Conservation (phyloP, 495 filamentous ascomycete genomes). For the Sabuloglossum arenarium region DNA sequence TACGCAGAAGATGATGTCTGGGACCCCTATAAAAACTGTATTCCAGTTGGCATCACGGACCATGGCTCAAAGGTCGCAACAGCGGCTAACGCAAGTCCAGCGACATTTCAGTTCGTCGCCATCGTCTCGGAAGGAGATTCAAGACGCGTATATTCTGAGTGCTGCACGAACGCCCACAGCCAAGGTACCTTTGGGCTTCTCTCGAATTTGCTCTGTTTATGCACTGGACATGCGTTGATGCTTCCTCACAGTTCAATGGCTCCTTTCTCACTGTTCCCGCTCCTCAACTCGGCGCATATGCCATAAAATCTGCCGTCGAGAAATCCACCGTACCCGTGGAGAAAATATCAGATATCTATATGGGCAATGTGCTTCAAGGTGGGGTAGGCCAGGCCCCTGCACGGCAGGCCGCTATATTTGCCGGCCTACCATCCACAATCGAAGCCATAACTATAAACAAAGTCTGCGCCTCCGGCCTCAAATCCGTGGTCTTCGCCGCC, state of each 20-base stretch:
- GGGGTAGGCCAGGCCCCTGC: slow-evolving; percentile 76
- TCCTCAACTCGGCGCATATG: slow-evolving; percentile 63
- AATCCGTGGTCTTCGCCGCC: slow-evolving; percentile 75
- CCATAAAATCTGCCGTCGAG: slow-evolving; percentile 70
- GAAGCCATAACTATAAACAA: slow-evolving; percentile 92
- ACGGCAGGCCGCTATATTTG: slow-evolving; percentile 71
- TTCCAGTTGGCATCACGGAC: neutral
- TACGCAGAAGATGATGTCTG: neutral
- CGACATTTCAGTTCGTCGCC: slow-evolving; percentile 48
- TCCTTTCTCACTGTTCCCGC: slow-evolving; percentile 65
- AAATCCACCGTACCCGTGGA: slow-evolving; percentile 61
- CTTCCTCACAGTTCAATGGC: slow-evolving; percentile 60
- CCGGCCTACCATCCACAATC: slow-evolving; percentile 55
- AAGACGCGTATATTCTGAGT: slow-evolving; percentile 79
- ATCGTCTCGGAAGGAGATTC: slow-evolving; percentile 41
- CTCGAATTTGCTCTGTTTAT: neutral
- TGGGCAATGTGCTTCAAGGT: slow-evolving; percentile 89
- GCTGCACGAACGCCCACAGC: slow-evolving; percentile 73
- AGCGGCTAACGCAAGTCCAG: slow-evolving; percentile 25
- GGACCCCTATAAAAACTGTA: neutral
- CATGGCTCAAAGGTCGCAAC: slow-evolving; percentile 7
- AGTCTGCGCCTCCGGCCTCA: slow-evolving; percentile 86
- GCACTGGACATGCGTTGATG: neutral
- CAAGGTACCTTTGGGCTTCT: slow-evolving; percentile 32
- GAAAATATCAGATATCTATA: slow-evolving; percentile 76